Evolutionary conservation across 1,284 basidiomycete genomes (phyloP).

Genomic region (Ceratobasidium theobromae): DNA sequence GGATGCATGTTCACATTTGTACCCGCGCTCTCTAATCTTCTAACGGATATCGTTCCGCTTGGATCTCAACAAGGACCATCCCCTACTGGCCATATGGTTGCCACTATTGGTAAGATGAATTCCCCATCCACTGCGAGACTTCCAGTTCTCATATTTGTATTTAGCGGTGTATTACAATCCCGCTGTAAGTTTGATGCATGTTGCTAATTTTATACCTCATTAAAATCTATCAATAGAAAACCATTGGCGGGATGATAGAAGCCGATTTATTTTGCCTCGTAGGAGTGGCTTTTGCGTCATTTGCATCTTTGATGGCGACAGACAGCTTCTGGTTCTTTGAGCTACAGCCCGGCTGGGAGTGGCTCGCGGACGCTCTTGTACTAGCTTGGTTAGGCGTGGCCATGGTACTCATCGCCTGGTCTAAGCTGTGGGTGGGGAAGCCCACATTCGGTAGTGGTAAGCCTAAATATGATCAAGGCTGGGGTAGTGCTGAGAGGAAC

Average conservation of each 20-base stretch:
- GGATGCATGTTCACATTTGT: constrained; percentile 93
- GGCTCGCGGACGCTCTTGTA: constrained; percentile 66
- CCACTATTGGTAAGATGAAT: constrained; percentile 66
- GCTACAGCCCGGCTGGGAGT: constrained; percentile 62
- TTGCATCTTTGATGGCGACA: constrained; percentile 77
- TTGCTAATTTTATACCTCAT: not conserved
- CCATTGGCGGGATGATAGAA: constrained; percentile 87
- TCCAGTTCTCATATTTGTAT: not conserved
- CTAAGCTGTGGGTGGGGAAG: constrained; percentile 87
- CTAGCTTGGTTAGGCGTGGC: constrained; percentile 80
- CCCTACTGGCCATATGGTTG: constrained; percentile 85
- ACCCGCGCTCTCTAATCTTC: constrained; percentile 62
- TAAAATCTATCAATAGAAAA: constrained; percentile 52
- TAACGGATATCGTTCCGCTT: constrained; percentile 61
- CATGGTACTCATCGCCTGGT: constrained; percentile 81
- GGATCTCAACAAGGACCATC: constrained; percentile 57
- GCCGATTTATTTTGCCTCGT: constrained; percentile 77
- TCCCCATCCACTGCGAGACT: not conserved
- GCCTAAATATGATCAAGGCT: constrained; percentile 35
- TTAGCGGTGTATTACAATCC: constrained; percentile 74
- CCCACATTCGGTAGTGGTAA: constrained; percentile 89
- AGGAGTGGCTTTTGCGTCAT: constrained; percentile 68
- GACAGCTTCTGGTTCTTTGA: constrained; percentile 73
- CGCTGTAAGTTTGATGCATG: constrained; percentile 44
- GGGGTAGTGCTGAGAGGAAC: not conserved